These are phyloP conservation scores for Wallacemonas sp. DNA, from an alignment of 208 protist species.

Conservation along the genomic window DNA sequence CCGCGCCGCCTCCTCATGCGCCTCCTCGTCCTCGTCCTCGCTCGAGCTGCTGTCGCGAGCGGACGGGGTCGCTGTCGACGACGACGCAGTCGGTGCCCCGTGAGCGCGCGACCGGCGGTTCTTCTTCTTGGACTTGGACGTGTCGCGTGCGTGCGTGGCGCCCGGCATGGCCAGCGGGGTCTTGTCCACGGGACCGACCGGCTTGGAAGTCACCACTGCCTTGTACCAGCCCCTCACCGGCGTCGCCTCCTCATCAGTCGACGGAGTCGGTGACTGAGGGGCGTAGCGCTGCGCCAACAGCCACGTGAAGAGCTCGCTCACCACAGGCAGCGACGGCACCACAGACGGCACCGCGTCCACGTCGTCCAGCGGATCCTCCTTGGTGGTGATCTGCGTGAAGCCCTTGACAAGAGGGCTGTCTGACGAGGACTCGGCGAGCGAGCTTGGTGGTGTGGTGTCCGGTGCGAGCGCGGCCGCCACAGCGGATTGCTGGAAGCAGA, in stretches of 20 bases:
- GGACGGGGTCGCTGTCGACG: not conserved
- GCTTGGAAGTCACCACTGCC: not conserved
- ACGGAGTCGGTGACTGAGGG: not conserved
- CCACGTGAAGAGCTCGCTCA: slow-evolving; percentile 6
- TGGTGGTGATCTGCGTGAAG: not conserved
- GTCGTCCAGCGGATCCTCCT: too few relatives aligned
- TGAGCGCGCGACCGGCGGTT: not conserved
- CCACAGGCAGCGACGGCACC: slow-evolving; percentile 8
- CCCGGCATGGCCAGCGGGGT: not conserved
- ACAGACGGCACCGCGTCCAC: not conserved
- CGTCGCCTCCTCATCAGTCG: not conserved
- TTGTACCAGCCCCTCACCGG: slow-evolving; percentile 7
- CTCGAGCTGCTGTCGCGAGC: not conserved
- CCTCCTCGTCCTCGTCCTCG: not conserved
- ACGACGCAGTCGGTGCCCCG: not conserved
- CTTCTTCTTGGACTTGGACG: not conserved
- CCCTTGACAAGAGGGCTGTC: not conserved
- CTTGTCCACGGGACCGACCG: not conserved
- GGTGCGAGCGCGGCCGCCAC: not conserved
- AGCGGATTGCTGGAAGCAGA: slow-evolving; percentile 14
- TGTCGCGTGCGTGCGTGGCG: too few relatives aligned
- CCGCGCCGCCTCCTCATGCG: not conserved
- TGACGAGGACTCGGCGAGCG: not conserved
- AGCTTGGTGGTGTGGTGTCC: not conserved
- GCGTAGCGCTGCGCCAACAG: slow-evolving; percentile 1